Percentiles rank a stretch among this genome's conserved stretches.
Evolutionary conservation across 169 alveolate genomes (phyloP).

Genomic region (Cryptosporidium muris): DNA sequence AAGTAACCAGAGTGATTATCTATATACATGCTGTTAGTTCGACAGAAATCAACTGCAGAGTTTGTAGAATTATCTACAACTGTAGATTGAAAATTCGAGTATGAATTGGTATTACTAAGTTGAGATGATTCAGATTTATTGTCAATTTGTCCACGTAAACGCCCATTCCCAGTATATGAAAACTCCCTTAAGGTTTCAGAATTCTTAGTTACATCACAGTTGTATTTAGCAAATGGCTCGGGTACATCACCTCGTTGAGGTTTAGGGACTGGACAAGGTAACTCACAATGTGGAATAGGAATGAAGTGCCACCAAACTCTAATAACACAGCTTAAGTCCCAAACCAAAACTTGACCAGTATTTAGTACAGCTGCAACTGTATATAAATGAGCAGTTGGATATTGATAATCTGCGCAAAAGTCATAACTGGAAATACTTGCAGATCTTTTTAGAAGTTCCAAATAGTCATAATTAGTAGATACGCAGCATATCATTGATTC

Average conservation of each 20-base stretch:
- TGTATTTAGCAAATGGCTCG: constrained; percentile 55
- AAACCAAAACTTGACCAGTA: constrained; percentile 68
- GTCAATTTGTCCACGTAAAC: background rate
- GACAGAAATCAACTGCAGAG: constrained; percentile 4
- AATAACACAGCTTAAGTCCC: constrained; percentile 59
- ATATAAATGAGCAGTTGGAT: constrained; percentile 67
- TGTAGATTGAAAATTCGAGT: background rate
- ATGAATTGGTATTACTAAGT: too few species aligned
- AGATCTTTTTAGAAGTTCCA: constrained; percentile 62
- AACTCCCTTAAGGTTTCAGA: constrained; percentile 7
- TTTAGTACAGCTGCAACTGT: constrained; percentile 66
- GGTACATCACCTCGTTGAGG: constrained; percentile 61
- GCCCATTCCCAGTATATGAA: background rate
- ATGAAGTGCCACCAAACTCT: constrained; percentile 70
- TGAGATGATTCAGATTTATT: background rate
- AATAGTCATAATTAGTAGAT: constrained; percentile 63
- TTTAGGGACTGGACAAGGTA: constrained; percentile 70
- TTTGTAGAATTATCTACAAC: constrained; percentile 6
- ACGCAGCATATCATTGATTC: constrained; percentile 64
- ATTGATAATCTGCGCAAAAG: constrained; percentile 41
- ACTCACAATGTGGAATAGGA: constrained; percentile 69
- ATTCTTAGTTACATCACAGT: constrained; percentile 8
- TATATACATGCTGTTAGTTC: constrained; percentile 2
- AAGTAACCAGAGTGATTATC: constrained; percentile 14
- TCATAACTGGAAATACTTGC: constrained; percentile 42